Conservation (phyloP, 83 land plant genomes). For the Picea abies region DNA sequence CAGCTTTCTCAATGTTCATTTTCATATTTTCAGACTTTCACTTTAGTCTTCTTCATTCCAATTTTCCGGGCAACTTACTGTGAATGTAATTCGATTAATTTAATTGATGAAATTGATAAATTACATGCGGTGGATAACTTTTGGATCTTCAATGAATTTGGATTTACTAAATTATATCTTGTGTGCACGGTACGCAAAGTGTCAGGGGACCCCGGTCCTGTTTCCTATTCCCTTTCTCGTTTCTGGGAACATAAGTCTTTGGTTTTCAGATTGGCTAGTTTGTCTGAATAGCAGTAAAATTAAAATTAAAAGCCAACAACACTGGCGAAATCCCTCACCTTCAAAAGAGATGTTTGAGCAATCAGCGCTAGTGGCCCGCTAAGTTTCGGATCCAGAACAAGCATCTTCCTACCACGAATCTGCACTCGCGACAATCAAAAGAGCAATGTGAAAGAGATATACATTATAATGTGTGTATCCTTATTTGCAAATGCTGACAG, state of each 20-base stretch:
- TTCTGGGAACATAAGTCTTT: neutral
- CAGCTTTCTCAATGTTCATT: too few species aligned
- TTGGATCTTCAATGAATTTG: neutral
- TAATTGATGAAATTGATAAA: too few species aligned
- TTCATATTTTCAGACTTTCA: too few species aligned
- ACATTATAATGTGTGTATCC: neutral
- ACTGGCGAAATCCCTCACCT: conserved; percentile 33
- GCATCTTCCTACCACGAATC: conserved; percentile 91
- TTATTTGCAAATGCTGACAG: neutral
- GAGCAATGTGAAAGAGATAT: conserved; percentile 4
- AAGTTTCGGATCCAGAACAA: conserved; percentile 85
- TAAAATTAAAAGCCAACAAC: neutral
- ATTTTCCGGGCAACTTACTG: too few species aligned
- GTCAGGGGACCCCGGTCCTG: neutral
- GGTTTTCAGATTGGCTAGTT: neutral
- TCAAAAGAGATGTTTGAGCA: conserved; percentile 78
- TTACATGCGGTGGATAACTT: neutral
- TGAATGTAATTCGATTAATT: too few species aligned
- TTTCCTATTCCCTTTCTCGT: neutral
- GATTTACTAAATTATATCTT: neutral
- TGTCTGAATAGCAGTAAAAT: neutral
- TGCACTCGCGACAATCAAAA: conserved; percentile 22
- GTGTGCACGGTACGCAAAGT: too few species aligned
- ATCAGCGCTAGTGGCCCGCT: conserved; percentile 85
- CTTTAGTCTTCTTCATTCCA: too few species aligned